Conservation (phyloP, 805 yeast genomes). For the Metschnikowia hibisci region DNA sequence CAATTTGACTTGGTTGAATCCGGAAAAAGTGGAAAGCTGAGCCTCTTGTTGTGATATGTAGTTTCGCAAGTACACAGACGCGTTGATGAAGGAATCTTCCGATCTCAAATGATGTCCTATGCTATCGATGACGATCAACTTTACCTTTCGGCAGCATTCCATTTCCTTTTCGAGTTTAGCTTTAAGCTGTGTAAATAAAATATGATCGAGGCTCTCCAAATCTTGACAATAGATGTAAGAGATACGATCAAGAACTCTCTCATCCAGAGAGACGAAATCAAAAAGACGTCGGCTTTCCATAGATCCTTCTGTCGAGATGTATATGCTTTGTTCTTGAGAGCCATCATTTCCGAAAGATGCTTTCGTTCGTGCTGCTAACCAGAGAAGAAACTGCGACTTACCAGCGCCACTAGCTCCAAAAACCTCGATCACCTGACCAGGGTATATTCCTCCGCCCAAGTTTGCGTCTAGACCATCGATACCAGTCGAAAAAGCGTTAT, state of each 20-base stretch:
- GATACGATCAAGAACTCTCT: slow-evolving; percentile 33
- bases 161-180: slow-evolving; percentile 27
- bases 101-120: slow-evolving; percentile 77
- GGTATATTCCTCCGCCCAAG: slow-evolving; percentile 14
- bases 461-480: slow-evolving; percentile 8
- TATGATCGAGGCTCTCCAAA: slow-evolving; percentile 70
- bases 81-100: slow-evolving; percentile 36
- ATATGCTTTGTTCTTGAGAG: slow-evolving; percentile 37
- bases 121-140: slow-evolving; percentile 71
- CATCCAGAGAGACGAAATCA: slow-evolving; percentile 7
- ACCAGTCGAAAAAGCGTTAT: slow-evolving; percentile 8
- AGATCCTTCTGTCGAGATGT: slow-evolving; percentile 73
- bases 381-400: slow-evolving; percentile 75
- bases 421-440: slow-evolving; percentile 51
- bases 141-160: slow-evolving; percentile 33
- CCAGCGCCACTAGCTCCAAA: slow-evolving; percentile 86
- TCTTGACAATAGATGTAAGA: slow-evolving; percentile 59
- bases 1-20: slow-evolving; percentile 8
- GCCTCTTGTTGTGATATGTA: slow-evolving; percentile 14
- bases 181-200: slow-evolving; percentile 67
- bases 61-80: slow-evolving; percentile 11
- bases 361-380: slow-evolving; percentile 39
- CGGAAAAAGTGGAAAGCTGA: slow-evolving; percentile 6
- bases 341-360: not conserved
- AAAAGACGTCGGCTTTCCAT: slow-evolving; percentile 60